phyloP scores from a whole-genome alignment of 2,329 filamentous ascomycete species.

The Pestalotiopsis sp. region DNA sequence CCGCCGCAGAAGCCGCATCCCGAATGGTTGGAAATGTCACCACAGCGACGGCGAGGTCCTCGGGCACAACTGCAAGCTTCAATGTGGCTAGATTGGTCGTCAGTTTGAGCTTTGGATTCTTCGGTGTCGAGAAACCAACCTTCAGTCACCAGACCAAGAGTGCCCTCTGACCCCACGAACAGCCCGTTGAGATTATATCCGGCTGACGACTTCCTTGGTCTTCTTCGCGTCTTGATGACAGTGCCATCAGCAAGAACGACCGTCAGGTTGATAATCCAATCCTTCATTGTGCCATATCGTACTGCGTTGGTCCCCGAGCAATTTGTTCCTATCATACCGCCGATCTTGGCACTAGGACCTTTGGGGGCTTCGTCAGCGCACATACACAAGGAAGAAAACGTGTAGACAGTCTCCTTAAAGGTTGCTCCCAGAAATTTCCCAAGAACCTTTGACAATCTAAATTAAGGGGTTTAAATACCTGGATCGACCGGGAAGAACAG shows the following conservation, averaged over 20 bases:
- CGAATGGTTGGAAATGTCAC: conserved; percentile 79
- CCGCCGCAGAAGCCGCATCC: conserved; percentile 74
- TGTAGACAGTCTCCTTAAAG: no score
- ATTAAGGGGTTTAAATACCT: conserved; percentile 47
- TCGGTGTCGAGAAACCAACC: conserved; percentile 32
- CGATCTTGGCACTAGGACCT: conserved; percentile 72
- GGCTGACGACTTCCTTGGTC: conserved; percentile 81
- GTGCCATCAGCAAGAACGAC: conserved; percentile 80
- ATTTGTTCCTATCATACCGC: conserved; percentile 82
- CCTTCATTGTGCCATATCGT: conserved; percentile 84
- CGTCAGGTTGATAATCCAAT: conserved; percentile 83
- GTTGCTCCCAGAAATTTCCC: no score
- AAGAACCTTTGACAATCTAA: neutral
- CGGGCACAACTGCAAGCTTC: conserved; percentile 76
- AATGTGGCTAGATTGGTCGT: conserved; percentile 61
- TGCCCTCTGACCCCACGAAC: conserved; percentile 83
- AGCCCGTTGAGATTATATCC: conserved; percentile 82
- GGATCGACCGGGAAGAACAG: conserved; percentile 93
- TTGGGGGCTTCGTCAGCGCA: neutral
- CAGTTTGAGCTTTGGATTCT: neutral
- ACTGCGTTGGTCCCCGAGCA: conserved; percentile 80
- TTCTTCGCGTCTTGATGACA: conserved; percentile 75
- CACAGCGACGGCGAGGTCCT: conserved; percentile 77
- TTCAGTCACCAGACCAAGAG: conserved; percentile 80
- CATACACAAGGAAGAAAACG: neutral